Percentiles rank a stretch among this genome's conserved stretches.
These are phyloP conservation scores for Globomyces pollinis-pini DNA, from an alignment of 192 early-diverging fungal species.

Conservation along the genomic window DNA sequence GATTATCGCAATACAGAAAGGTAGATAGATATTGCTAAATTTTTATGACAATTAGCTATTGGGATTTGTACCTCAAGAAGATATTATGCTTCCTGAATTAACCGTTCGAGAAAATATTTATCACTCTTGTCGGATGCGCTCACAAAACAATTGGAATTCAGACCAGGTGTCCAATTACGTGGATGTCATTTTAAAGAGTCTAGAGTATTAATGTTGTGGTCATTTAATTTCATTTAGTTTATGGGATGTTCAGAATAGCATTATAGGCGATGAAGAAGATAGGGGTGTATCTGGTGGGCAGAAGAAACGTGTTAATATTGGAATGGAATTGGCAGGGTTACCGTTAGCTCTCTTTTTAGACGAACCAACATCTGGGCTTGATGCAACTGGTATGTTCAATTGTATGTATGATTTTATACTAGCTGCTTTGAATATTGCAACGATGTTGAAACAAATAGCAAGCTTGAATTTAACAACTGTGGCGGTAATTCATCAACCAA, in stretches of 20 bases:
- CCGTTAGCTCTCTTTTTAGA: constrained; percentile 83
- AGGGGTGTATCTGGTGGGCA: constrained; percentile 78
- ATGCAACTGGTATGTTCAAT: too few relatives aligned
- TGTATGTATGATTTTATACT: too few relatives aligned
- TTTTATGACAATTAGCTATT: constrained; percentile 18
- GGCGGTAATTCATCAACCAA: constrained; percentile 81
- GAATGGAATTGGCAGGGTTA: constrained; percentile 70
- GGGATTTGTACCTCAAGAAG: constrained; percentile 40
- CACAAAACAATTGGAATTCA: constrained; percentile 18
- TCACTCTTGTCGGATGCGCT: constrained; percentile 27
- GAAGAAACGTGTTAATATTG: constrained; percentile 75
- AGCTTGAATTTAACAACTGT: constrained; percentile 56
- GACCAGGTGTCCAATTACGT: constrained; percentile 19
- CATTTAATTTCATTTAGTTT: too few relatives aligned
- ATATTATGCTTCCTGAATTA: constrained; percentile 34
- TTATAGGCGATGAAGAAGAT: constrained; percentile 57
- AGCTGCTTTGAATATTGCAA: constrained; percentile 59
- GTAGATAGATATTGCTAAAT: not conserved
- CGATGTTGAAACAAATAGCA: constrained; percentile 66
- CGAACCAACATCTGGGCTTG: constrained; percentile 78
- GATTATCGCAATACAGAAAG: not conserved
- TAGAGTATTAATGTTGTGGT: constrained; percentile 13
- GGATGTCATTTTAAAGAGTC: constrained; percentile 16
- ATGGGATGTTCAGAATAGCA: not conserved
- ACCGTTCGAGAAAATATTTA: constrained; percentile 23